phyloP scores from a whole-genome alignment of 2,329 filamentous ascomycete genomes.

The Rutstroemia sydowiana region DNA sequence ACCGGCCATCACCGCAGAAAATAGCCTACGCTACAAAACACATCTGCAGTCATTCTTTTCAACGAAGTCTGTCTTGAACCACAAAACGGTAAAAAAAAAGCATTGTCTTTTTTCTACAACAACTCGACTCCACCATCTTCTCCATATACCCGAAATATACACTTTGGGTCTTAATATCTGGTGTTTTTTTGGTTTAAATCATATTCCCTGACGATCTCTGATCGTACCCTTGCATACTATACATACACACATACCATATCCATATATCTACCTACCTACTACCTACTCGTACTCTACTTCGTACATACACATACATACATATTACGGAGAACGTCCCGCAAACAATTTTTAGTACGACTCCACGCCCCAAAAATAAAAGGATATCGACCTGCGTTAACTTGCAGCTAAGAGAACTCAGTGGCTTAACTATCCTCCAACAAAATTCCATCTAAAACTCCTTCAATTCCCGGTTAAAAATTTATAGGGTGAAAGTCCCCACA shows the following conservation, averaged over 20 bases:
- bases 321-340: constrained; percentile 4
- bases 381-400: constrained; percentile 10
- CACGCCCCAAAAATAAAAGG: constrained; percentile 6
- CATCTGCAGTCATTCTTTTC: not conserved
- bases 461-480: constrained; percentile 14
- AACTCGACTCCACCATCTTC: not conserved
- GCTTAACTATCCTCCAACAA: constrained; percentile 16
- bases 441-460: constrained; percentile 15
- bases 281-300: not conserved
- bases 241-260: not conserved
- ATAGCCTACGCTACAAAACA: not conserved
- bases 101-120: too few relatives aligned
- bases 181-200: not conserved
- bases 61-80: not conserved
- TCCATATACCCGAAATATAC: constrained; percentile 1
- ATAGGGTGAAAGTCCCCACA: constrained; percentile 22
- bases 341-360: constrained; percentile 9
- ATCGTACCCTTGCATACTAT: not conserved
- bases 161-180: not conserved
- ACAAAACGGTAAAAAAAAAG: not conserved
- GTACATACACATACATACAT: not conserved
- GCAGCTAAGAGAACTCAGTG: constrained; percentile 20
- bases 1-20: constrained; percentile 1
- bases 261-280: not conserved
- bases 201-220: not conserved